A percentile compares a stretch with the other conserved stretches of the same genome.
phyloP scores from a whole-genome alignment of 495 filamentous ascomycete species.

The Xylaria scruposa region DNA sequence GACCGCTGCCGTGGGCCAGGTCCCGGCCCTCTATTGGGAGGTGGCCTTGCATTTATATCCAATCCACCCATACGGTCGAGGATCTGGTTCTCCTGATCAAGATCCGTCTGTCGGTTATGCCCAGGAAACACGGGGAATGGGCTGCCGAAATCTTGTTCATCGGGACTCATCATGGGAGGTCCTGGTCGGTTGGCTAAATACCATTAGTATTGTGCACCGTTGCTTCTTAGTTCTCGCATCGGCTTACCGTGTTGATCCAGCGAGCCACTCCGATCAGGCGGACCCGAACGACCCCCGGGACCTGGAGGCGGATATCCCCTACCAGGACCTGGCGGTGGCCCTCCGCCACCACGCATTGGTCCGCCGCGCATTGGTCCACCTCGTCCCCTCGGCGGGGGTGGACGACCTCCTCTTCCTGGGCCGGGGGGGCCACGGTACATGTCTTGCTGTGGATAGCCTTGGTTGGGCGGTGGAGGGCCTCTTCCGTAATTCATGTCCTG shows the following conservation, averaged over 20 bases:
- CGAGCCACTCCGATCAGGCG: slow-evolving; percentile 39
- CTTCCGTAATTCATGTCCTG: slow-evolving; percentile 57
- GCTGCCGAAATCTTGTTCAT: slow-evolving; percentile 65
- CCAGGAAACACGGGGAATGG: slow-evolving; percentile 72
- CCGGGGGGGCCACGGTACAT: slow-evolving; percentile 50
- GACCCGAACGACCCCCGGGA: slow-evolving; percentile 48
- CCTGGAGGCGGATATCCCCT: slow-evolving; percentile 50
- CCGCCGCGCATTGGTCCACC: slow-evolving; percentile 46
- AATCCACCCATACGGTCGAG: slow-evolving; percentile 63
- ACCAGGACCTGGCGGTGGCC: slow-evolving; percentile 39
- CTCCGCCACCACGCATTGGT: slow-evolving; percentile 33
- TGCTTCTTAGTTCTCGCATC: neutral
- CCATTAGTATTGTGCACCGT: slow-evolving; percentile 26
- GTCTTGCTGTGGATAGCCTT: slow-evolving; percentile 57
- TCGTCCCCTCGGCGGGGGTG: slow-evolving; percentile 49
- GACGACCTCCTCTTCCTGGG: slow-evolving; percentile 50
- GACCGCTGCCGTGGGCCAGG: slow-evolving; percentile 40
- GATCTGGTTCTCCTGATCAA: slow-evolving; percentile 54
- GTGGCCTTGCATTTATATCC: slow-evolving; percentile 59
- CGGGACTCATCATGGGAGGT: slow-evolving; percentile 48
- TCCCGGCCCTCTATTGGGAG: slow-evolving; percentile 42
- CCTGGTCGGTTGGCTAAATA: slow-evolving; percentile 40
- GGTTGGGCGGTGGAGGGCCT: slow-evolving; percentile 56
- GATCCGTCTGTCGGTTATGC: slow-evolving; percentile 52
- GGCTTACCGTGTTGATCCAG: slow-evolving; percentile 47